Evolutionary conservation across 768 basidiomycete species (phyloP).

Genomic region (Nevesoporus exiguus): DNA sequence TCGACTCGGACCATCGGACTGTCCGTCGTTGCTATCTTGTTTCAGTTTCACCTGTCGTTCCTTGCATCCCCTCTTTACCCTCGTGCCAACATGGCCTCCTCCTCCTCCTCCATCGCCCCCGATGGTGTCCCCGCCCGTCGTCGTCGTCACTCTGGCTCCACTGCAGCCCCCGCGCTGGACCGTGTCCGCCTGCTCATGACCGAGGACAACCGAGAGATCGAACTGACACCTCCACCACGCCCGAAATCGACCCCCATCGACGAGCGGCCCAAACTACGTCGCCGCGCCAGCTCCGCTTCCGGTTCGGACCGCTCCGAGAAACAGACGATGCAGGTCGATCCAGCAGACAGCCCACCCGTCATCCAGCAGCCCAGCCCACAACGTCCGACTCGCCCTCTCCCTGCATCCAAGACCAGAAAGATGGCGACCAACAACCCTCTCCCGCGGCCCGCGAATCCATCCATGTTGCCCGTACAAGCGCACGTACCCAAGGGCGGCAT

Average conservation of each 20-base stretch:
- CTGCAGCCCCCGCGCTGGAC: slow-evolving; percentile 34
- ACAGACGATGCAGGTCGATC: slow-evolving; percentile 34
- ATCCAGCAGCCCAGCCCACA: slow-evolving; percentile 30
- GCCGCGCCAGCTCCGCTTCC: slow-evolving; percentile 41
- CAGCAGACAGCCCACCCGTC: neutral
- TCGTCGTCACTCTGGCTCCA: slow-evolving; percentile 63
- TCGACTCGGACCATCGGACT: neutral
- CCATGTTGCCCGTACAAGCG: slow-evolving; percentile 81
- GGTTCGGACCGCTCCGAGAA: slow-evolving; percentile 34
- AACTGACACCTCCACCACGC: slow-evolving; percentile 53
- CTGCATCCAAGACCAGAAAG: slow-evolving; percentile 52
- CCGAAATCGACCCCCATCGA: slow-evolving; percentile 71
- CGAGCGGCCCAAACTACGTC: slow-evolving; percentile 50
- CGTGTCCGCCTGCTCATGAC: slow-evolving; percentile 13
- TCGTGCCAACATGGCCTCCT: slow-evolving; percentile 7
- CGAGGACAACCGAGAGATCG: slow-evolving; percentile 20
- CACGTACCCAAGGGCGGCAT: slow-evolving; percentile 59
- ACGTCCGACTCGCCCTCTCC: slow-evolving; percentile 65
- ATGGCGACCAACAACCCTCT: slow-evolving; percentile 47
- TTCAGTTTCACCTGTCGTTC: slow-evolving; percentile 2
- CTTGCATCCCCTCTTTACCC: too few relatives aligned
- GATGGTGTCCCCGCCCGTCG: slow-evolving; percentile 35
- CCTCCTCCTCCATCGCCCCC: slow-evolving; percentile 17
- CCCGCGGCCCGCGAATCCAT: slow-evolving; percentile 59
- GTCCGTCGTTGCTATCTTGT: too few relatives aligned